These are phyloP conservation scores for Penicillium sclerotigenum DNA, from an alignment of 2,329 filamentous ascomycete species.

Conservation along the genomic window DNA sequence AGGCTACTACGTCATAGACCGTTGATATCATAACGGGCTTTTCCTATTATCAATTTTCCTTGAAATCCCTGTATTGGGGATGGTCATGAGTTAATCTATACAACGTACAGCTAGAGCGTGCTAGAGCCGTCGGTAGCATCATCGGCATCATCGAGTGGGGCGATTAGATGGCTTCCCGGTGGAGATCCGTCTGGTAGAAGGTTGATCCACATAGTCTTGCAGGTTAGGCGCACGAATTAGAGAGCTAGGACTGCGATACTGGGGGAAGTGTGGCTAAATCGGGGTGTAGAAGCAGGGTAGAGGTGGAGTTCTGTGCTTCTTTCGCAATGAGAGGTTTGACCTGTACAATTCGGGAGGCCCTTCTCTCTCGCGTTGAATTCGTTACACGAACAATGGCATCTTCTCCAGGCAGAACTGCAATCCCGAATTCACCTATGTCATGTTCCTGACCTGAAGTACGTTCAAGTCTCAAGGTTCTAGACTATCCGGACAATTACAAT, in stretches of 20 bases:
- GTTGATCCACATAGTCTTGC: slow-evolving; percentile 9
- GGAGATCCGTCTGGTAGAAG: slow-evolving; percentile 1
- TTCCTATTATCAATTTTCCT: background rate
- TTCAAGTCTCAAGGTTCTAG: background rate
- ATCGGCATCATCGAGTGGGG: slow-evolving; percentile 21
- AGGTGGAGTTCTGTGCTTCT: slow-evolving; percentile 13
- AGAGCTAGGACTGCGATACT: background rate
- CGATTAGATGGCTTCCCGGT: slow-evolving; percentile 6
- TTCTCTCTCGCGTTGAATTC: too few species aligned
- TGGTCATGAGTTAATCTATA: slow-evolving; percentile 12
- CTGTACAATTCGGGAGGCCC: too few species aligned
- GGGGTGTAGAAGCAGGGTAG: slow-evolving; percentile 3
- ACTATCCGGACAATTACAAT: background rate
- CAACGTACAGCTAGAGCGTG: slow-evolving; percentile 1
- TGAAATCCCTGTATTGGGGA: slow-evolving; percentile 11
- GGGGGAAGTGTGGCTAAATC: slow-evolving; percentile 7
- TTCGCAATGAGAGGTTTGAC: slow-evolving; percentile 1
- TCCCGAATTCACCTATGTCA: background rate
- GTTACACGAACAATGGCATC: background rate
- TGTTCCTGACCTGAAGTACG: background rate
- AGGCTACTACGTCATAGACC: slow-evolving; percentile 20
- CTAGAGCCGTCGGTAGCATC: slow-evolving; percentile 10
- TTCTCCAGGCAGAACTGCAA: background rate
- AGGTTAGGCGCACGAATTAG: slow-evolving; percentile 9
- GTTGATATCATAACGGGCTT: slow-evolving; percentile 21